Conservation (phyloP, 768 basidiomycete species). For the Kwoniella dendrophila region DNA sequence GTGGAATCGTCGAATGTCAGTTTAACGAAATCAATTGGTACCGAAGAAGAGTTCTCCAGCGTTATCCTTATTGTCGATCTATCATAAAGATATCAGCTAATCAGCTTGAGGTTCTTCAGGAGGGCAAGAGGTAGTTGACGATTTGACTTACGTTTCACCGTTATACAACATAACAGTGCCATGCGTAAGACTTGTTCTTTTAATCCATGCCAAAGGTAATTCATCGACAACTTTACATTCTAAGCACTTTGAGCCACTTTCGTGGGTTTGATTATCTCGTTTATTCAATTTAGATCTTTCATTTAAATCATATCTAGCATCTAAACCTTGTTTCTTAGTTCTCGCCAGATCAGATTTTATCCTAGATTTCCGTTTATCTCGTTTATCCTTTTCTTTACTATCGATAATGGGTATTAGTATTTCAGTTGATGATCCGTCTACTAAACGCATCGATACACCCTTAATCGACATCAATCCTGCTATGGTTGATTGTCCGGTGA, state of each 20-base stretch:
- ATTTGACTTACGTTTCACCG: constrained; percentile 73
- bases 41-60: constrained; percentile 81
- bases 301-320: constrained; percentile 59
- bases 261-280: constrained; percentile 37
- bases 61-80: constrained; percentile 84
- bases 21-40: constrained; percentile 82
- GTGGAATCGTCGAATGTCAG: constrained; percentile 91
- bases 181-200: constrained; percentile 84
- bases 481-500: constrained; percentile 68
- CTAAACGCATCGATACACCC: constrained; percentile 77
- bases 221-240: constrained; percentile 82
- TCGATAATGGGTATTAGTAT: constrained; percentile 73
- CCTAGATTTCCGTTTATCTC: constrained; percentile 61
- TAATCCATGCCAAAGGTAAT: constrained; percentile 83
- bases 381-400: constrained; percentile 69
- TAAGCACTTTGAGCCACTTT: constrained; percentile 61
- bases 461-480: constrained; percentile 71
- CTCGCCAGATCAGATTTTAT: constrained; percentile 69
- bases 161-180: constrained; percentile 94
- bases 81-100: constrained; percentile 14
- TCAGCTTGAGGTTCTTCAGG: not conserved
- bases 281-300: constrained; percentile 2
- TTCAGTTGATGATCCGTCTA: constrained; percentile 70
- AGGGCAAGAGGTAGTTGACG: constrained; percentile 13
- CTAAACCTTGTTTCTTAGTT: constrained; percentile 73